These are phyloP conservation scores for Phytophthora litchii DNA, from an alignment of 352 stramenopile species.

Conservation along the genomic window DNA sequence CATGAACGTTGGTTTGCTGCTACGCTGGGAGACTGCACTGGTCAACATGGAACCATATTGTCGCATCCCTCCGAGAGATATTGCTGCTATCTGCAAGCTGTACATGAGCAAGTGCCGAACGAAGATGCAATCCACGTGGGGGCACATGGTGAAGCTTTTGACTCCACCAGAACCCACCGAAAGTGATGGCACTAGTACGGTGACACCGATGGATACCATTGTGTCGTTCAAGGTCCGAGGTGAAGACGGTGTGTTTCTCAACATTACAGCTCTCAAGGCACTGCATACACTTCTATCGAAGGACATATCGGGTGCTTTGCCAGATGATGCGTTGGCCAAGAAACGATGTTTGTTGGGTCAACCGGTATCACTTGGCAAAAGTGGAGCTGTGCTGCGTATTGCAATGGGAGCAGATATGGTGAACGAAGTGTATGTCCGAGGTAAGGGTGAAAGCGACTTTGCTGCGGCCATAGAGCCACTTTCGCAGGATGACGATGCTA, in stretches of 20 bases:
- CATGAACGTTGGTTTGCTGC: constrained; percentile 77
- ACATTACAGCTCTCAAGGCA: constrained; percentile 56
- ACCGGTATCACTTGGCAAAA: constrained; percentile 80
- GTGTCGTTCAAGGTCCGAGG: constrained; percentile 82
- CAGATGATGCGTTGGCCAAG: constrained; percentile 51
- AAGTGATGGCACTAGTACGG: constrained; percentile 18
- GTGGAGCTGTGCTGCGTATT: constrained; percentile 77
- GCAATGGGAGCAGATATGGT: constrained; percentile 89
- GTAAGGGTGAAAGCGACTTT: constrained; percentile 39
- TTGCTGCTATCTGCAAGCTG: constrained; percentile 57
- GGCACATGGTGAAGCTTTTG: constrained; percentile 55
- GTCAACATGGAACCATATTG: constrained; percentile 83
- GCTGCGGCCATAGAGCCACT: constrained; percentile 44
- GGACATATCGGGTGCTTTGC: constrained; percentile 61
- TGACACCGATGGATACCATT: constrained; percentile 72
- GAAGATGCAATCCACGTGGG: constrained; percentile 48
- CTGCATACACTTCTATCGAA: constrained; percentile 77
- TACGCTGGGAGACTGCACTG: constrained; percentile 85
- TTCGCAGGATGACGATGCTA: constrained; percentile 54
- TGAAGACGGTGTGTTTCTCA: constrained; percentile 44
- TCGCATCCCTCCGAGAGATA: constrained; percentile 48
- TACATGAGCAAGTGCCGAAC: constrained; percentile 66
- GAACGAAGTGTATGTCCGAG: constrained; percentile 62
- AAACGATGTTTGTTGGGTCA: constrained; percentile 80
- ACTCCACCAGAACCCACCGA: constrained; percentile 23